Evolutionary conservation across 306 rosid genomes (phyloP), one percentile per base, ranked within the genome.

Genomic region (Ochetophila trinervis): DNA sequence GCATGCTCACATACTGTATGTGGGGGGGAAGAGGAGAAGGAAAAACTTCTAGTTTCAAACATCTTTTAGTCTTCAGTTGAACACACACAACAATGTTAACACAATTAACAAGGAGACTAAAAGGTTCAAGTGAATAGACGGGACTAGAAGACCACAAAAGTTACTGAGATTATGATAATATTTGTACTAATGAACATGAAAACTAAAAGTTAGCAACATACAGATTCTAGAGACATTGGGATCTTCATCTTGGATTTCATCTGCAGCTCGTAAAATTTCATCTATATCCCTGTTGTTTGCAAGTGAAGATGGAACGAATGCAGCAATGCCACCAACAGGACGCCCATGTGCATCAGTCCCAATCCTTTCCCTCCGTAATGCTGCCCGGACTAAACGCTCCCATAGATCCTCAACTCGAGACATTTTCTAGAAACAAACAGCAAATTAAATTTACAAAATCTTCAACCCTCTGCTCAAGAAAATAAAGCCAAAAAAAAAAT

Each of bases 1-100:
- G 91, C 98, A 89, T 93, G 95, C 83, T 93, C 95, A 36, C 98
- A 93, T 78, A 93, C 98, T 92, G 86, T 84, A 75, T 32, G 63
- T 2, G 52, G 67, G 76, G 32, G 65, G 52, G 59, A 57, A 57
- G 4, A n/a, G 32, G 24, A 60, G 9, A 19, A 8, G 16, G 36
- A 70, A 70, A 53, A 23, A 40, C 10, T 40, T 40, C 13, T 12
- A 40, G 1, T 40, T 6, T 40, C 45, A 40, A 40, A 40, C 45
- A 9, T 40, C 45, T 7, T 40, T 40, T 10, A 40, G 45, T 40
- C 13, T 60, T 19, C 49, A n/a, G 56, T 47, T 42, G 53, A 10
- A 5, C 17, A 19, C 24, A 62, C 3, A 21, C 15, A 40, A 40
- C 42, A 6, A 36, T 36, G 42, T 36, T 35, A 3, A 3, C 6